A percentile compares a stretch with the other conserved stretches of the same genome.
Evolutionary conservation across 176 grass and related monocot species (phyloP).

Genomic region (Avena sativa): DNA sequence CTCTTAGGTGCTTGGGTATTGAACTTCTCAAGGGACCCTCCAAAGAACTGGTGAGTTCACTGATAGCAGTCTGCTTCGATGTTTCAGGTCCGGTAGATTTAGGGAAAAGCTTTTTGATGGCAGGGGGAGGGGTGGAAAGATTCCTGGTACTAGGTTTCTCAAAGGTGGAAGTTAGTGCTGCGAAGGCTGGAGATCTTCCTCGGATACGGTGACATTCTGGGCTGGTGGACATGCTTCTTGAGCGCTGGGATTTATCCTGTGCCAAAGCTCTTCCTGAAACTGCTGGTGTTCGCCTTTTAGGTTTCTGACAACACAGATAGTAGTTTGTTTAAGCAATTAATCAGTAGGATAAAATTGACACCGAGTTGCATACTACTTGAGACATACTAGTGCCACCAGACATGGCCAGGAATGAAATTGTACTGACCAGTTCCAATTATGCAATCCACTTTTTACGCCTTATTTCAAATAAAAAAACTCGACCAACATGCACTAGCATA

Average conservation of each 20-base stretch:
- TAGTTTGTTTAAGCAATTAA: background rate
- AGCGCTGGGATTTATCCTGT: slow-evolving; percentile 83
- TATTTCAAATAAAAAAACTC: background rate
- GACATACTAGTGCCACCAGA: background rate
- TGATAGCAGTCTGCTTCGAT: slow-evolving; percentile 54
- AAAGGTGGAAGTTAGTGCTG: slow-evolving; percentile 80
- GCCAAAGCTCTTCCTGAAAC: slow-evolving; percentile 63
- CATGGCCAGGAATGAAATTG: slow-evolving; percentile 9
- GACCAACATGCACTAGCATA: background rate
- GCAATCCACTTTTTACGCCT: background rate
- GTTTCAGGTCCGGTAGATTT: slow-evolving; percentile 64
- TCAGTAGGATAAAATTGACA: background rate
- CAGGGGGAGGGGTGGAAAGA: slow-evolving; percentile 92
- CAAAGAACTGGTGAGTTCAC: slow-evolving; percentile 68
- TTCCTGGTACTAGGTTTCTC: slow-evolving; percentile 82
- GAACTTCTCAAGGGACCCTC: slow-evolving; percentile 59
- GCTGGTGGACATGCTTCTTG: slow-evolving; percentile 98
- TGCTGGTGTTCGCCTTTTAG: slow-evolving; percentile 71
- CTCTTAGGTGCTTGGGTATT: slow-evolving; percentile 86
- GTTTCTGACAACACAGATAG: slow-evolving; percentile 62
- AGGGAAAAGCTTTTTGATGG: slow-evolving; percentile 73
- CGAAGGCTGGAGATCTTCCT: slow-evolving; percentile 90
- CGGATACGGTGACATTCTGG: slow-evolving; percentile 78
- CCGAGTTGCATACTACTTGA: background rate
- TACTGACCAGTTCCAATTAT: background rate